Evolutionary conservation across 768 basidiomycete genomes (phyloP), one percentile per base, ranked within the genome.

Genomic region (Russula ochroleuca): DNA sequence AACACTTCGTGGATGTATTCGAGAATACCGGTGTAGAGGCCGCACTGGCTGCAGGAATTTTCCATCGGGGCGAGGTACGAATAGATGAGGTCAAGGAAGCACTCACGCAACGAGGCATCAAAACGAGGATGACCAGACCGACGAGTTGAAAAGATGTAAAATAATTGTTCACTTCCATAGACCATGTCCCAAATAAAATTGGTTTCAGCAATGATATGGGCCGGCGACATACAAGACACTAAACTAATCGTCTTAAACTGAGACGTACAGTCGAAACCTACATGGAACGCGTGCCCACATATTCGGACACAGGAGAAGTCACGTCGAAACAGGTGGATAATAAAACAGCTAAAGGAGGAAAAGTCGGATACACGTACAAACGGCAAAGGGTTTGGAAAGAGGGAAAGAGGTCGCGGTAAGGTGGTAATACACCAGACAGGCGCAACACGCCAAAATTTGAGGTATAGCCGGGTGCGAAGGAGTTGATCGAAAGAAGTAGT

Each of bases 21-120:
- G 71, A 78, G 61, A 75, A 81, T 69, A 94, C 94, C 3, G 81
- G 77, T 3, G 94, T 87, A 2, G 94, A 96, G 74, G 93, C 97
- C 50, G 97, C 90, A 2, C 75, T 99, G 61, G 97, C 97, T 11
- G 97, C 97, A 13, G 97, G 97, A 1, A 97, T 98, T 68, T 99
- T 99, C 75, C 97, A 99, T 74, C 78, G 97, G 37, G 83, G 80
- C 51, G 90, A 98, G 73, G 96, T 99, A 5, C 79, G 75, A 47
- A 95, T 99, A 65, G 75, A 76, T 51, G 86, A 90, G 54, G 90
- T 98, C 61, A 99, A 98, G 76, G 74, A 75, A 48, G 75, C 78
- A 2, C 70, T 92, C 66, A 70, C 70, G 40, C 69, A 66, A 5
- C 79, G 79, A 14, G 75, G 76, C 0, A 80, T 90, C 57, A 83